Conservation (phyloP, 73 alveolate genomes). For the Blepharisma stoltei region DNA sequence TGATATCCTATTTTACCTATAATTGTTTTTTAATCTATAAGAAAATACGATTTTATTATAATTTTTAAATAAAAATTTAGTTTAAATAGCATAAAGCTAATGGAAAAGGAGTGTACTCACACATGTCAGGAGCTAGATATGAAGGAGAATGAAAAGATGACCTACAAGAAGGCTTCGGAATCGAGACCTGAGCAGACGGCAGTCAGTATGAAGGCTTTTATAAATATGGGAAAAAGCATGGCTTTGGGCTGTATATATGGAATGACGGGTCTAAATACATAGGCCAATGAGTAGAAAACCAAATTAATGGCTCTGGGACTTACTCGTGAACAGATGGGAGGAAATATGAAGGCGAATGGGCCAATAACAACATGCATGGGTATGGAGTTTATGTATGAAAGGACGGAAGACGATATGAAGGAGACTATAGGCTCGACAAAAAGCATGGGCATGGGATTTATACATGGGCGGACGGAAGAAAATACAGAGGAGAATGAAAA, state of each 20-base stretch:
- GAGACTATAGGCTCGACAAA: constrained; percentile 85
- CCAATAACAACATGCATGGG: constrained; percentile 77
- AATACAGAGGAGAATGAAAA: constrained; percentile 81
- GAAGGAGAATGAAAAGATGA: constrained; percentile 62
- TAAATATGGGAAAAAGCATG: constrained; percentile 64
- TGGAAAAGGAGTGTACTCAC: constrained; percentile 42
- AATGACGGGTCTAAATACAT: constrained; percentile 59
- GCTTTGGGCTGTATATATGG: constrained; percentile 63
- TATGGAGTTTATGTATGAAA: constrained; percentile 88
- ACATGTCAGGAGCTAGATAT: constrained; percentile 46
- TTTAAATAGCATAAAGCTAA: constrained; percentile 48
- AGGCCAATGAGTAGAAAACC: constrained; percentile 71
- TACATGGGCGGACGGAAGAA: constrained; percentile 90
- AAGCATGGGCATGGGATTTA: constrained; percentile 92
- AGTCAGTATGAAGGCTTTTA: constrained; percentile 64
- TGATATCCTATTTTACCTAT: too few relatives aligned
- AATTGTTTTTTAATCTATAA: too few relatives aligned
- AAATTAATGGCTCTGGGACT: constrained; percentile 81
- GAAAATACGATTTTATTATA: too few relatives aligned
- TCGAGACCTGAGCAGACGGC: constrained; percentile 62
- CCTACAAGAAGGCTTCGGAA: constrained; percentile 52
- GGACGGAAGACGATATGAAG: constrained; percentile 95
- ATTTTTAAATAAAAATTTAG: too few relatives aligned
- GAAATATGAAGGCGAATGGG: constrained; percentile 63
- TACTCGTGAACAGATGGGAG: constrained; percentile 88